phyloP scores from a whole-genome alignment of 768 basidiomycete species.

The Strobilomyces dryophilus region DNA sequence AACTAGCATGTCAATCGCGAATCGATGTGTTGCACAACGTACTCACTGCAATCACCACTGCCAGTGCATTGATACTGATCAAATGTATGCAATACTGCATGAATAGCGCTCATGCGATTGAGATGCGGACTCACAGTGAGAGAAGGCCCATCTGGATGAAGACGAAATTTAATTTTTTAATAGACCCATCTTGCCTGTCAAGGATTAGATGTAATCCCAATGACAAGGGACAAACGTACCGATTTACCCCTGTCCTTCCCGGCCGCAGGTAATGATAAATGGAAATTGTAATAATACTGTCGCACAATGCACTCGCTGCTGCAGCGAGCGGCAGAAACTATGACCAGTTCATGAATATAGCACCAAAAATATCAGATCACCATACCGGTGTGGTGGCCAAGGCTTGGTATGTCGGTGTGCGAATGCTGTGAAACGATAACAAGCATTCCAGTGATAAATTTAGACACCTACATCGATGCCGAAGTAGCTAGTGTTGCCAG shows the following conservation, averaged over 20 bases:
- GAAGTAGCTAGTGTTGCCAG: neutral
- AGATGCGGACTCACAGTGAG: neutral
- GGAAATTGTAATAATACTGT: slow-evolving; percentile 14
- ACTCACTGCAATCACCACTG: slow-evolving; percentile 14
- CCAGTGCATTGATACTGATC: slow-evolving; percentile 11
- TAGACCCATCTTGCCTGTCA: slow-evolving; percentile 6
- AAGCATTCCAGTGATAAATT: too few relatives aligned
- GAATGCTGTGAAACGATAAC: slow-evolving; percentile 6
- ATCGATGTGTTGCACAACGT: neutral
- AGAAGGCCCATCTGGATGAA: neutral
- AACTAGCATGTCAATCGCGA: neutral
- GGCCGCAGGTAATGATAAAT: neutral
- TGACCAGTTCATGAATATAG: neutral
- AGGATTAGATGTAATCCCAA: neutral
- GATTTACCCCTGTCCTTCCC: neutral
- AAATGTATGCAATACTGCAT: neutral
- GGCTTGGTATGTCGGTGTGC: slow-evolving; percentile 2
- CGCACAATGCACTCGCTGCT: slow-evolving; percentile 18
- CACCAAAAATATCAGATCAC: neutral
- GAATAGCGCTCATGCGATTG: neutral
- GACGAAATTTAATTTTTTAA: slow-evolving; percentile 4
- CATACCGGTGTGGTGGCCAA: slow-evolving; percentile 6
- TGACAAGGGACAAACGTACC: neutral
- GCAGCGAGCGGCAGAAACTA: slow-evolving; percentile 10
- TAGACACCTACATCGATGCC: slow-evolving; percentile 6